Evolutionary conservation across 2,329 filamentous ascomycete species (phyloP).

Genomic region (Albophoma yamanashiensis): DNA sequence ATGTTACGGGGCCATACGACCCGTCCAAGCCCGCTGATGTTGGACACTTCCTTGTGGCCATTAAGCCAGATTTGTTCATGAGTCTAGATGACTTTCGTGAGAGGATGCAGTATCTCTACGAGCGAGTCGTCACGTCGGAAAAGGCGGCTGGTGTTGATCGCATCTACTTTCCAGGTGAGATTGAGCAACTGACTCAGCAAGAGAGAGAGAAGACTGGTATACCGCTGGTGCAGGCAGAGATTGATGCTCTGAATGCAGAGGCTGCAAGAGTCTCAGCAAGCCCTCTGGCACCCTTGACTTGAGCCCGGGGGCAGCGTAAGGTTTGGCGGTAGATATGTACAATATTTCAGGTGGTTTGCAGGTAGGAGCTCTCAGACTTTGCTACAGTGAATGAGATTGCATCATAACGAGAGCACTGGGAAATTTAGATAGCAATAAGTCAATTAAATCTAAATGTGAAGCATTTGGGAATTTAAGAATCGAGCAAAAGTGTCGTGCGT

Average conservation of each 20-base stretch:
- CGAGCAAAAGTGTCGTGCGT: too few relatives aligned
- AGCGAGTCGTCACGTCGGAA: slow-evolving; percentile 40
- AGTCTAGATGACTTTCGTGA: slow-evolving; percentile 56
- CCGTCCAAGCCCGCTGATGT: slow-evolving; percentile 57
- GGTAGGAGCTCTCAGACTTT: too few relatives aligned
- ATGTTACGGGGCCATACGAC: slow-evolving; percentile 70
- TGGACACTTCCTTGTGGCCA: slow-evolving; percentile 61
- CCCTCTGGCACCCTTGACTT: slow-evolving; percentile 4
- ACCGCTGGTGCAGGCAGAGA: slow-evolving; percentile 44
- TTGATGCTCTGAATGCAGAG: slow-evolving; percentile 44
- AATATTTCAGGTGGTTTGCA: too few relatives aligned
- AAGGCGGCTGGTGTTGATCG: slow-evolving; percentile 45
- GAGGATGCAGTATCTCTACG: slow-evolving; percentile 46
- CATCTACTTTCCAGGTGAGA: slow-evolving; percentile 52
- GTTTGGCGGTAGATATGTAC: background rate
- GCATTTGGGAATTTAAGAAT: too few relatives aligned
- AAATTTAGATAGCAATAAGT: too few relatives aligned
- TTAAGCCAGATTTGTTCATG: slow-evolving; percentile 70
- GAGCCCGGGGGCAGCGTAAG: background rate
- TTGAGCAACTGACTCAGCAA: slow-evolving; percentile 44
- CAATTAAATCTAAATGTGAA: too few relatives aligned
- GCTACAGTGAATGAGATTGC: too few relatives aligned
- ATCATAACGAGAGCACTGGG: too few relatives aligned
- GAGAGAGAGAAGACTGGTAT: slow-evolving; percentile 45
- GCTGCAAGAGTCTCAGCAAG: slow-evolving; percentile 31